Percentiles rank a stretch among this genome's conserved stretches.
phyloP scores from a whole-genome alignment of 768 basidiomycete species.

The Tulasnella sp. region DNA sequence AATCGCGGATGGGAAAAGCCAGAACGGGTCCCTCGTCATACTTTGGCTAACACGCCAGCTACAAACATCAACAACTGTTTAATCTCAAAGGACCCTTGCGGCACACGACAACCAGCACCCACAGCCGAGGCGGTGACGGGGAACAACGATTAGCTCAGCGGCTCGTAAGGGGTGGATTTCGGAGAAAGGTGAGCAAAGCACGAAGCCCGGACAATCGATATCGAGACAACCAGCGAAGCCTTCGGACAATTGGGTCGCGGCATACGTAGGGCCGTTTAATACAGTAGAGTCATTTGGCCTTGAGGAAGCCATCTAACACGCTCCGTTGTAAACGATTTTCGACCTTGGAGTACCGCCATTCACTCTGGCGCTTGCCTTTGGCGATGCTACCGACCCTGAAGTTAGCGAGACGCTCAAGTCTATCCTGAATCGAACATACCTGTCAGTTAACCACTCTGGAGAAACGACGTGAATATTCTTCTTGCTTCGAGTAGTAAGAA shows the following conservation, averaged over 20 bases:
- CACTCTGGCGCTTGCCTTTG: slow-evolving; percentile 61
- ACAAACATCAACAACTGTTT: slow-evolving; percentile 11
- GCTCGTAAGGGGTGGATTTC: background rate
- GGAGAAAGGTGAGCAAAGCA: background rate
- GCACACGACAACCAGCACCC: background rate
- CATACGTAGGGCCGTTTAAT: too few relatives aligned
- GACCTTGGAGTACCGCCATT: slow-evolving; percentile 55
- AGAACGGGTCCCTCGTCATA: slow-evolving; percentile 3
- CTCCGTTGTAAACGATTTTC: slow-evolving; percentile 21
- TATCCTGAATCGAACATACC: background rate
- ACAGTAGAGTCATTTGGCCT: background rate
- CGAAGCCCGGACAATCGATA: background rate
- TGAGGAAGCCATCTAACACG: slow-evolving; percentile 23
- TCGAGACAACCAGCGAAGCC: background rate
- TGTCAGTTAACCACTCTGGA: slow-evolving; percentile 51
- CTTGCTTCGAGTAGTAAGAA: slow-evolving; percentile 57
- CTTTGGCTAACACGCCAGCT: background rate
- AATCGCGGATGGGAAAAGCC: slow-evolving; percentile 7
- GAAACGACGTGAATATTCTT: slow-evolving; percentile 64
- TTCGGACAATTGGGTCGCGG: background rate
- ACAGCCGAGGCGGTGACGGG: background rate
- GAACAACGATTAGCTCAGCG: background rate
- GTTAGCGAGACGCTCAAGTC: background rate
- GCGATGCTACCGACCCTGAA: slow-evolving; percentile 47
- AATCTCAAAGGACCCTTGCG: slow-evolving; percentile 4